Evolutionary conservation across 345 rosid genomes (phyloP).

Genomic region (Nasturtium officinale): DNA sequence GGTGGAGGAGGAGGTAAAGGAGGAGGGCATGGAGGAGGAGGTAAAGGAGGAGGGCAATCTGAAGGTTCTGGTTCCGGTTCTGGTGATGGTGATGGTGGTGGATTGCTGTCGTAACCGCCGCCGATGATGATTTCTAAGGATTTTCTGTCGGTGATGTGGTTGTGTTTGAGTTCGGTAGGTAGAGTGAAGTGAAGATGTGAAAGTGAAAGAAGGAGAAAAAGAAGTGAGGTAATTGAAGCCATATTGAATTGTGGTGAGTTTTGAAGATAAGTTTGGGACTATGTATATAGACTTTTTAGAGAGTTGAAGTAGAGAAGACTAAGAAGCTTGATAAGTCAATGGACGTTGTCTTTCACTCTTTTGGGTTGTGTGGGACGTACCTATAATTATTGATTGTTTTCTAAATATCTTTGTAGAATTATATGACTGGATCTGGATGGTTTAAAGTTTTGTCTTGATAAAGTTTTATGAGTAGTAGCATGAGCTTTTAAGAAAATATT

Average conservation of each 20-base stretch:
- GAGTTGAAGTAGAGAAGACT: slow-evolving; percentile 27
- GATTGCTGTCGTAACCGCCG: slow-evolving; percentile 22
- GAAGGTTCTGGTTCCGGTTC: slow-evolving; percentile 22
- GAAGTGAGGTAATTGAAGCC: slow-evolving; percentile 24
- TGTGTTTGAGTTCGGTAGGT: slow-evolving; percentile 7
- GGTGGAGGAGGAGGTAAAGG: neutral
- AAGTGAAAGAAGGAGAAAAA: slow-evolving; percentile 34
- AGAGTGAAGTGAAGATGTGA: slow-evolving; percentile 30
- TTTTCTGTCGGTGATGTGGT: slow-evolving; percentile 27
- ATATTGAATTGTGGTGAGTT: slow-evolving; percentile 34
- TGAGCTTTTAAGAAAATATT: too few relatives aligned
- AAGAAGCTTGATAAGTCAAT: slow-evolving; percentile 28
- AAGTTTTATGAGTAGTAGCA: neutral
- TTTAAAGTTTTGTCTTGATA: neutral
- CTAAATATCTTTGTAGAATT: neutral
- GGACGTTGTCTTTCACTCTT: neutral
- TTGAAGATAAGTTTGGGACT: slow-evolving; percentile 24
- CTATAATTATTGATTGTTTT: neutral
- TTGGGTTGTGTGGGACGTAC: slow-evolving; percentile 6
- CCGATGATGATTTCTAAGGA: slow-evolving; percentile 37
- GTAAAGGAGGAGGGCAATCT: slow-evolving; percentile 33
- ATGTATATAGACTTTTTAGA: slow-evolving; percentile 9
- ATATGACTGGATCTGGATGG: neutral
- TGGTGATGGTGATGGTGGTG: slow-evolving; percentile 29
- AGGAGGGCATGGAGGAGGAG: slow-evolving; percentile 13